Evolutionary conservation across 192 early-diverging fungal species (phyloP).

Genomic region (Spizellomyces sp.): DNA sequence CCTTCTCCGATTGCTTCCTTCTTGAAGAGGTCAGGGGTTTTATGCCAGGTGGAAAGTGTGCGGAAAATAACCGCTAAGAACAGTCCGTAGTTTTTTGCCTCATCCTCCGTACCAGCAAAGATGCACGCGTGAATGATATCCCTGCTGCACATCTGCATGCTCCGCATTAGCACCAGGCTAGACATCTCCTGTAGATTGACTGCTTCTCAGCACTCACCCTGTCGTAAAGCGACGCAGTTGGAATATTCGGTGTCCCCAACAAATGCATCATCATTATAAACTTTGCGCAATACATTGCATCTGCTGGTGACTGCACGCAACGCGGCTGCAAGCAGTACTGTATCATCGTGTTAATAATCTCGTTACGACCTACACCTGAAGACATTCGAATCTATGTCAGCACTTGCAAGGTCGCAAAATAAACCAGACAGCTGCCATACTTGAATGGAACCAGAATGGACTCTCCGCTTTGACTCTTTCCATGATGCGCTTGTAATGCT

Average conservation of each 20-base stretch:
- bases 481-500: conserved; percentile 38
- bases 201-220: conserved; percentile 38
- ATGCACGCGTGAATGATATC: conserved; percentile 54
- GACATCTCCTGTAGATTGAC: neutral
- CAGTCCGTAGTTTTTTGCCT: conserved; percentile 71
- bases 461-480: conserved; percentile 36
- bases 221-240: conserved; percentile 72
- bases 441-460: conserved; percentile 36
- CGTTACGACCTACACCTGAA: neutral
- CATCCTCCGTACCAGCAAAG: conserved; percentile 68
- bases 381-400: no score
- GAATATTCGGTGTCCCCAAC: conserved; percentile 69
- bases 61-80: conserved; percentile 65
- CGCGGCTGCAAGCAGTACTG: conserved; percentile 79
- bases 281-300: conserved; percentile 76
- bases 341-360: conserved; percentile 42
- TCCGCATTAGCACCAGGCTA: neutral
- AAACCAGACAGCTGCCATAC: neutral
- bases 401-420: no score
- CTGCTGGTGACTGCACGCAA: conserved; percentile 60
- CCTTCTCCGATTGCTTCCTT: conserved; percentile 56
- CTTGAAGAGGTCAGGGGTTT: conserved; percentile 49
- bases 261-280: conserved; percentile 74
- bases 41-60: conserved; percentile 62
- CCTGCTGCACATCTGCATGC: conserved; percentile 36